Conservation (phyloP, 2,329 filamentous ascomycete genomes). For the Graphiopsis chlorocephala region DNA sequence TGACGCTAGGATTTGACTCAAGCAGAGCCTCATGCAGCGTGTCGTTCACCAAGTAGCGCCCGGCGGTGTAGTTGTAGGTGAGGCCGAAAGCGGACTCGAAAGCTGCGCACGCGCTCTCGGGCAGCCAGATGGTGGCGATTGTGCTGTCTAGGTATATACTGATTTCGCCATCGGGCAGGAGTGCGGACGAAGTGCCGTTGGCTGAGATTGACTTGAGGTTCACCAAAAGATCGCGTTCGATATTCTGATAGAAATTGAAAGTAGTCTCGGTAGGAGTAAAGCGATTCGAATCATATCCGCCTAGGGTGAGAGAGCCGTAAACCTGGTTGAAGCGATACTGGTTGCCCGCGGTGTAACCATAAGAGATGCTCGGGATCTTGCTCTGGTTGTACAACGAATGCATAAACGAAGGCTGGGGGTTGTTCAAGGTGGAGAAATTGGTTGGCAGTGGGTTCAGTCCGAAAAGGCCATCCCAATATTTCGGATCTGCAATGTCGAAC, state of each 20-base stretch:
- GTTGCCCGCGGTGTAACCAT: slow-evolving; percentile 40
- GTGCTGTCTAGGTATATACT: slow-evolving; percentile 61
- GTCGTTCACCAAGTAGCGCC: slow-evolving; percentile 37
- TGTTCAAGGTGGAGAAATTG: slow-evolving; percentile 36
- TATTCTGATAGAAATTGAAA: slow-evolving; percentile 31
- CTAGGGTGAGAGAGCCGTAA: slow-evolving; percentile 38
- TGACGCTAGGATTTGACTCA: slow-evolving; percentile 31
- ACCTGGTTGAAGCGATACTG: slow-evolving; percentile 36
- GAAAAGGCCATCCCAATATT: slow-evolving; percentile 36
- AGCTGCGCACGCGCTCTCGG: slow-evolving; percentile 40
- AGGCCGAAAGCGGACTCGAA: slow-evolving; percentile 39
- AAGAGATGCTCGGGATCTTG: slow-evolving; percentile 36
- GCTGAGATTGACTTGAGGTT: slow-evolving; percentile 32
- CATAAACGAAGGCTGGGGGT: slow-evolving; percentile 37
- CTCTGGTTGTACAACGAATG: slow-evolving; percentile 31
- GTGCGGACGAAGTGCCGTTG: slow-evolving; percentile 21
- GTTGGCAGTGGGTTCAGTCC: slow-evolving; percentile 36
- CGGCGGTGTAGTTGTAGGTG: slow-evolving; percentile 29
- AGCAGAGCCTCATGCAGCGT: slow-evolving; percentile 29
- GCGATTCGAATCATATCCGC: slow-evolving; percentile 39
- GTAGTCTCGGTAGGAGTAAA: slow-evolving; percentile 35
- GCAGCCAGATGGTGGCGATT: slow-evolving; percentile 64
- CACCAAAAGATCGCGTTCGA: slow-evolving; percentile 34
- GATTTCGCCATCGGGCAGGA: slow-evolving; percentile 31
- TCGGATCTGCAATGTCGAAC: slow-evolving; percentile 27